phyloP scores from a whole-genome alignment of 1,284 basidiomycete species.

The Fistulina hepatica region DNA sequence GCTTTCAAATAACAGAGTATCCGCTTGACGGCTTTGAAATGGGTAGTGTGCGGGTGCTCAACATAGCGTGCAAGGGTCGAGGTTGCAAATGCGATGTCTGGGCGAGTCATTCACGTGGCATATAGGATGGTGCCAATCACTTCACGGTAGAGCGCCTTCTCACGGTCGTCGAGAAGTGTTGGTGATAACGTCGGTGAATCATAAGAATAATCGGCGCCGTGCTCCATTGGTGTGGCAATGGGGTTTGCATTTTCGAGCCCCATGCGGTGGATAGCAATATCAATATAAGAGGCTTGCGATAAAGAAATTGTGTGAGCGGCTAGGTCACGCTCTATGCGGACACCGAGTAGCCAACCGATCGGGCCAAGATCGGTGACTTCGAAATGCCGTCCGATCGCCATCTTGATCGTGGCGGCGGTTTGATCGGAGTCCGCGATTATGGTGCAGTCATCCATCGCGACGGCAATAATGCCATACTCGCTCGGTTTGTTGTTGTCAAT shows the following conservation, averaged over 20 bases:
- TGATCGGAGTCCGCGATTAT: slow-evolving; percentile 16
- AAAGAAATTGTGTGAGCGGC: slow-evolving; percentile 16
- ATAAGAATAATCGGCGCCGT: slow-evolving; percentile 12
- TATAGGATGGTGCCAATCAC: not conserved
- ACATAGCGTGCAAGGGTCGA: slow-evolving; percentile 2
- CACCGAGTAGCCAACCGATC: slow-evolving; percentile 22
- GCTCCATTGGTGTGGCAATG: slow-evolving; percentile 15
- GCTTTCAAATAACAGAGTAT: slow-evolving; percentile 1
- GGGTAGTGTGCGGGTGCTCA: slow-evolving; percentile 1
- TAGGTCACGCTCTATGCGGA: slow-evolving; percentile 16
- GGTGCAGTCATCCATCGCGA: slow-evolving; percentile 25
- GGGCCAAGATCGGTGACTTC: slow-evolving; percentile 20
- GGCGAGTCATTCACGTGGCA: not conserved
- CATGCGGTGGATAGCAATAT: slow-evolving; percentile 16
- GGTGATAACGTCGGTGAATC: slow-evolving; percentile 9
- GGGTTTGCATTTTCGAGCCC: slow-evolving; percentile 15
- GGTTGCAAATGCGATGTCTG: slow-evolving; percentile 2
- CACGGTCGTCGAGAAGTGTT: slow-evolving; percentile 10
- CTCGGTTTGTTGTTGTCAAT: too few relatives aligned
- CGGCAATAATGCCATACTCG: slow-evolving; percentile 18
- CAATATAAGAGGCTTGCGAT: slow-evolving; percentile 20
- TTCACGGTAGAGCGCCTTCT: not conserved
- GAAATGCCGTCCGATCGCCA: slow-evolving; percentile 17
- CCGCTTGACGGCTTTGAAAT: not conserved
- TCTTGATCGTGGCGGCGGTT: slow-evolving; percentile 13